Percentiles rank a stretch among this genome's conserved stretches.
Evolutionary conservation across 2,329 filamentous ascomycete genomes (phyloP).

Genomic region (Tolypocladium paradoxum): DNA sequence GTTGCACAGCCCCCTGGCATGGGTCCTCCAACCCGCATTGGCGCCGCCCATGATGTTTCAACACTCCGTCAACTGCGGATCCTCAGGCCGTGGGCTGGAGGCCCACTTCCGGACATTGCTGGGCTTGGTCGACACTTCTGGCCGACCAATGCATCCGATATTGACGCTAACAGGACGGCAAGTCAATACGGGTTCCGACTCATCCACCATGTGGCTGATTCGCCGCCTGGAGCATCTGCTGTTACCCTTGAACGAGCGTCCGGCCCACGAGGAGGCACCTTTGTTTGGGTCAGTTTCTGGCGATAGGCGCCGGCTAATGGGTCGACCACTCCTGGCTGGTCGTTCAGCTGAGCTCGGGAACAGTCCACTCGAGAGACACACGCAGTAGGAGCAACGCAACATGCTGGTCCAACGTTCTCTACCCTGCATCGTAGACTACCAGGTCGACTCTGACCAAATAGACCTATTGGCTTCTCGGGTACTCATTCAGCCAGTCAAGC

Average conservation of each 20-base stretch:
- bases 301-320: neutral
- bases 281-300: neutral
- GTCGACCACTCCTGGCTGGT: neutral
- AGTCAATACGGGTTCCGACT: neutral
- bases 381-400: neutral
- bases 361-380: neutral
- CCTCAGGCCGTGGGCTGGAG: constrained; percentile 1
- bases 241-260: neutral
- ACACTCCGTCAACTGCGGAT: neutral
- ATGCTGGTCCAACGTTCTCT: neutral
- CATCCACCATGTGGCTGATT: neutral
- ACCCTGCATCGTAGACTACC: neutral
- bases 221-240: neutral
- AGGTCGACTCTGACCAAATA: neutral
- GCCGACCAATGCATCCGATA: neutral
- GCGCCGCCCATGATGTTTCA: neutral
- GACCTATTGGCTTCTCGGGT: neutral
- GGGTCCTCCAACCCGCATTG: neutral
- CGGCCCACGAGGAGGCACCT: neutral
- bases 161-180: neutral
- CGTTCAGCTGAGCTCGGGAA: neutral
- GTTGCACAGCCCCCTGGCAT: constrained; percentile 18
- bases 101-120: neutral
- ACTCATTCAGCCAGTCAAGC: neutral
- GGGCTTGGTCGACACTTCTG: neutral